phyloP scores from a whole-genome alignment of 2,329 filamentous ascomycete species.

The Sclerotinia glacialis region DNA sequence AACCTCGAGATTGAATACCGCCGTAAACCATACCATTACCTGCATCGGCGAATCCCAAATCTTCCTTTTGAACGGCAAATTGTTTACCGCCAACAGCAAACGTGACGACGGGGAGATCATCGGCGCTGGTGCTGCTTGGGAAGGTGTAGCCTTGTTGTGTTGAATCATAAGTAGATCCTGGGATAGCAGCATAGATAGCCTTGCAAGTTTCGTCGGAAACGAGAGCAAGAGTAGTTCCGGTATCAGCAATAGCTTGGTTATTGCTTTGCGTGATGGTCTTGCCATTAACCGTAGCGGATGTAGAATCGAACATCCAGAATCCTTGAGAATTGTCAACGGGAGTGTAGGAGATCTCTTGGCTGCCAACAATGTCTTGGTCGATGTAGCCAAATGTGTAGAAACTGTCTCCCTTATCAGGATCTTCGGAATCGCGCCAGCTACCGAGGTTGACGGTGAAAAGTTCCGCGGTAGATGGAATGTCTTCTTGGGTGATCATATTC shows the following conservation, averaged over 20 bases:
- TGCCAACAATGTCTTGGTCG: conserved; percentile 58
- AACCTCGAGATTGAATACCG: conserved; percentile 57
- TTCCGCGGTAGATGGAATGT: conserved; percentile 49
- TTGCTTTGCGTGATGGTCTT: conserved; percentile 48
- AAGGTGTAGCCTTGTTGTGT: conserved; percentile 62
- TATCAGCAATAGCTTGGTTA: conserved; percentile 69
- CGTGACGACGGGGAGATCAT: conserved; percentile 57
- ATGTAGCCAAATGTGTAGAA: conserved; percentile 76
- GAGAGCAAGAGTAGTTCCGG: conserved; percentile 66
- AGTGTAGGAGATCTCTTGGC: conserved; percentile 56
- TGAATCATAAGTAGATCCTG: conserved; percentile 55
- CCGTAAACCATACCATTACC: conserved; percentile 55
- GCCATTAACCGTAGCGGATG: conserved; percentile 56
- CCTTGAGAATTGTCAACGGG: conserved; percentile 61
- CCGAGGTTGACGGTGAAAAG: conserved; percentile 60
- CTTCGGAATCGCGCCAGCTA: conserved; percentile 50
- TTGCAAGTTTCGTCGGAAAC: conserved; percentile 60
- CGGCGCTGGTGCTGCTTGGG: conserved; percentile 50
- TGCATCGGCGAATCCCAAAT: conserved; percentile 55
- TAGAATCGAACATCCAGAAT: conserved; percentile 65
- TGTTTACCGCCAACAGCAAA: conserved; percentile 62
- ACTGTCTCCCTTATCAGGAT: conserved; percentile 43
- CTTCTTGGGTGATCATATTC: conserved; percentile 61
- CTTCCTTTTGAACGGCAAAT: conserved; percentile 56
- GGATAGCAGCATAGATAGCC: conserved; percentile 62